Conservation (phyloP, 352 stramenopile species). For the Globisporangium iwayamae region DNA sequence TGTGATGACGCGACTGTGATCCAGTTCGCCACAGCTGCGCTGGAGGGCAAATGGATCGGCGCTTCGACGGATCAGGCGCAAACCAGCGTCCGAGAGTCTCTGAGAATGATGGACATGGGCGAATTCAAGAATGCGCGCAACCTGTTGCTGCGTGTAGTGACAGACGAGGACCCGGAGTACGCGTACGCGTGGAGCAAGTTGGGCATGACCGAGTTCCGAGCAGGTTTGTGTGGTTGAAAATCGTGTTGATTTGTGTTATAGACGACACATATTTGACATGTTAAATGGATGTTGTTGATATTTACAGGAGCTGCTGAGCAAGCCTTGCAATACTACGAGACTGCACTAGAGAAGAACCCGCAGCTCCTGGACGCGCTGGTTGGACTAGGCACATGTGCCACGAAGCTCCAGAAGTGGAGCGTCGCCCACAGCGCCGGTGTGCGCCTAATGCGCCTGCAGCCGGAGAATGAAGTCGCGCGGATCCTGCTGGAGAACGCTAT, state of each 20-base stretch:
- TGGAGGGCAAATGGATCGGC: slow-evolving; percentile 73
- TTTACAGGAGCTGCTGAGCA: slow-evolving; percentile 42
- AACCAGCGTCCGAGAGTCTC: slow-evolving; percentile 30
- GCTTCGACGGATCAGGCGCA: slow-evolving; percentile 48
- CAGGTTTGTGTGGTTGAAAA: slow-evolving; percentile 26
- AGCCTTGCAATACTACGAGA: slow-evolving; percentile 57
- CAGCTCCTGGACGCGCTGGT: slow-evolving; percentile 65
- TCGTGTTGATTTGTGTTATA: neutral
- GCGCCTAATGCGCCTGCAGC: slow-evolving; percentile 56
- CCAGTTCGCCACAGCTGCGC: slow-evolving; percentile 61
- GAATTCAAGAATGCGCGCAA: slow-evolving; percentile 38
- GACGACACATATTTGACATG: neutral
- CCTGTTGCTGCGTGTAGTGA: slow-evolving; percentile 44
- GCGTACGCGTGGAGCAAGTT: slow-evolving; percentile 79
- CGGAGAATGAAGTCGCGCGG: slow-evolving; percentile 55
- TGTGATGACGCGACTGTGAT: slow-evolving; percentile 66
- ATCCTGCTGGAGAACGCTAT: slow-evolving; percentile 70
- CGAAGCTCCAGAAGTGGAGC: slow-evolving; percentile 59
- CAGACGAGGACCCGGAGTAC: slow-evolving; percentile 39
- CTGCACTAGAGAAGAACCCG: slow-evolving; percentile 64
- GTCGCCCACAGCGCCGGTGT: slow-evolving; percentile 52
- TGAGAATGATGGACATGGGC: slow-evolving; percentile 40
- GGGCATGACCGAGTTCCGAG: slow-evolving; percentile 56
- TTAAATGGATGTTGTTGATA: neutral
- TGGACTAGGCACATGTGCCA: slow-evolving; percentile 71